phyloP scores from a whole-genome alignment of 192 early-diverging fungal genomes.

The Diversispora epigaea region DNA sequence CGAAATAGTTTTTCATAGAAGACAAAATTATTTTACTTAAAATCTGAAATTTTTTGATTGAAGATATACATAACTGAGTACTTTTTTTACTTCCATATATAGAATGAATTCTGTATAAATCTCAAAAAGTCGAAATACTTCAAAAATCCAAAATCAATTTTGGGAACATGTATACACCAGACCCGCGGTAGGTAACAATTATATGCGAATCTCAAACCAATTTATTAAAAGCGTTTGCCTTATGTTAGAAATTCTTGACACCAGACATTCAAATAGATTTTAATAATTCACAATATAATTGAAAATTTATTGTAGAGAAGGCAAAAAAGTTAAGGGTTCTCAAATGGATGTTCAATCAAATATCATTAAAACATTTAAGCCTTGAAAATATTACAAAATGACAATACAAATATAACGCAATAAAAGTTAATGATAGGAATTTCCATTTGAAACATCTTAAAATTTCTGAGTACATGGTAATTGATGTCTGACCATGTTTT shows the following conservation, averaged over 20 bases:
- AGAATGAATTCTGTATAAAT: no score
- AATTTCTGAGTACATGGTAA: constrained; percentile 10
- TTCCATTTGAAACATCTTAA: constrained; percentile 26
- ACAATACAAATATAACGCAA: background rate
- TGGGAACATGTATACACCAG: no score
- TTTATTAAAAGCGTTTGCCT: constrained; percentile 2
- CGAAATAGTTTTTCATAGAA: no score
- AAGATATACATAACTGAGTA: no score
- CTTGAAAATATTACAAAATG: constrained; percentile 1
- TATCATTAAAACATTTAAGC: background rate
- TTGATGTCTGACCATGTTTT: constrained; percentile 12
- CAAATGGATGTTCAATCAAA: background rate
- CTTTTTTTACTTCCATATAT: no score
- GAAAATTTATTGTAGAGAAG: background rate
- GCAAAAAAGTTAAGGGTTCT: background rate
- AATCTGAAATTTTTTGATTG: no score
- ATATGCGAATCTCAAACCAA: background rate
- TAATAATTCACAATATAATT: background rate
- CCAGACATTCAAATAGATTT: background rate
- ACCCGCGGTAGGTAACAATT: background rate
- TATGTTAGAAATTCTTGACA: background rate
- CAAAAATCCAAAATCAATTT: no score
- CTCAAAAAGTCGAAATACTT: no score
- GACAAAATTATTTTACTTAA: no score
- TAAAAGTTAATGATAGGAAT: no score